phyloP scores from a whole-genome alignment of 148 eudicot species.

The Salicornia ramosissima region DNA sequence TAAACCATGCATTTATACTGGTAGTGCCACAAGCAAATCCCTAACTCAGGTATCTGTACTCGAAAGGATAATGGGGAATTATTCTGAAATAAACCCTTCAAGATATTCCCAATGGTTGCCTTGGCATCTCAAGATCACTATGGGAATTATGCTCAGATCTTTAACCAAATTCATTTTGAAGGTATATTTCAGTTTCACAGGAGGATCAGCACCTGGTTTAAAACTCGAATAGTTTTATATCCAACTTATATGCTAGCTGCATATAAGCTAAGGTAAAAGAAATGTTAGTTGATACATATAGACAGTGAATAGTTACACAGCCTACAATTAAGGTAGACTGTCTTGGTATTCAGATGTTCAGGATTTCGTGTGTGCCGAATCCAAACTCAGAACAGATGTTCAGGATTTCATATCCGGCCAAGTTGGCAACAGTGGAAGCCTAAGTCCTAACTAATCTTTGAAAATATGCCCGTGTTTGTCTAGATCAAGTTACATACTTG shows the following conservation, averaged over 20 bases:
- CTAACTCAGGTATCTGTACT: constrained; percentile 17
- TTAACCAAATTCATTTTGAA: neutral
- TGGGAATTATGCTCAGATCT: constrained; percentile 7
- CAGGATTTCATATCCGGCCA: too few relatives aligned
- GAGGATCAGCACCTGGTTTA: neutral
- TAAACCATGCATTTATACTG: constrained; percentile 19
- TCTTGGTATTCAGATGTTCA: neutral
- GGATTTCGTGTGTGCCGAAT: neutral
- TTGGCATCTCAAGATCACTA: neutral
- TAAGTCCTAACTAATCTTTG: too few relatives aligned
- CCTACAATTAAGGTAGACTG: neutral
- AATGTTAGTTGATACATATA: too few relatives aligned
- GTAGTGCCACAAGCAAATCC: neutral
- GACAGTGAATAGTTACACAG: neutral
- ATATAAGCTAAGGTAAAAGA: neutral
- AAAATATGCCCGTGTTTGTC: too few relatives aligned
- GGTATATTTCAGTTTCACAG: neutral
- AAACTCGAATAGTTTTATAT: neutral
- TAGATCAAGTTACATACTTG: too few relatives aligned
- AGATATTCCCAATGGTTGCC: neutral
- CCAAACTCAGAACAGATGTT: neutral
- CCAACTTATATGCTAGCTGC: neutral
- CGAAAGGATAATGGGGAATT: constrained; percentile 15
- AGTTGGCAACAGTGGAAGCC: too few relatives aligned
- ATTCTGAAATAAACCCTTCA: constrained; percentile 5